A percentile compares a stretch with the other conserved stretches of the same genome.
Conservation (phyloP, 2,329 filamentous ascomycete species). For the Cordyceps militaris region DNA sequence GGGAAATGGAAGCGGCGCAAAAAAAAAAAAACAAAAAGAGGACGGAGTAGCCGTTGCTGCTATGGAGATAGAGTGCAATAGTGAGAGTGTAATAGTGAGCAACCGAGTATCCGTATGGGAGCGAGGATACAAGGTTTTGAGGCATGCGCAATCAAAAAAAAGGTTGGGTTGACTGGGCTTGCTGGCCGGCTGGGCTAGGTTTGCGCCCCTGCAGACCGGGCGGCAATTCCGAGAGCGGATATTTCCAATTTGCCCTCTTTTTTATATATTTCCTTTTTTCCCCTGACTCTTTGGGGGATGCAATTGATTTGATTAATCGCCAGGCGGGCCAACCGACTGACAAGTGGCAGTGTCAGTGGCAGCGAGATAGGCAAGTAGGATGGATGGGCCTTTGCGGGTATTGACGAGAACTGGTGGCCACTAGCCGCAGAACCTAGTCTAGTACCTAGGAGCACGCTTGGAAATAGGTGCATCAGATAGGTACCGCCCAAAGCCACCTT, state of each 20-base stretch:
- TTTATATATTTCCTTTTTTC: background rate
- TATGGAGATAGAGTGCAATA: background rate
- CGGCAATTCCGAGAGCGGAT: conserved; percentile 13
- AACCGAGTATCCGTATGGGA: background rate
- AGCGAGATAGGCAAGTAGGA: no score
- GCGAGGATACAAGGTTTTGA: conserved; percentile 11
- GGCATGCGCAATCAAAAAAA: conserved; percentile 8
- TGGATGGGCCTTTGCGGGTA: conserved; percentile 7
- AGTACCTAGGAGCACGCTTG: background rate
- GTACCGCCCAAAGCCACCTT: background rate
- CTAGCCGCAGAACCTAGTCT: background rate
- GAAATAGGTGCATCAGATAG: background rate
- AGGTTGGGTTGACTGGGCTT: conserved; percentile 2
- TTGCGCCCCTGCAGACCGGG: background rate
- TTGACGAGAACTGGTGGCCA: background rate
- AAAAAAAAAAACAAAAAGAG: background rate
- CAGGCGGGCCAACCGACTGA: conserved; percentile 7
- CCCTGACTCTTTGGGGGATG: background rate
- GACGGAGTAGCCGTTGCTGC: background rate
- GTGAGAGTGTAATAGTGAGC: conserved; percentile 2
- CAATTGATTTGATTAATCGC: background rate
- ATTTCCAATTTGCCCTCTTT: background rate
- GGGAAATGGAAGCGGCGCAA: background rate
- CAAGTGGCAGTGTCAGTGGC: no score
- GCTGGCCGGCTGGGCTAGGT: background rate